Evolutionary conservation across 2,329 filamentous ascomycete genomes (phyloP), one percentile per base, ranked within the genome.

Genomic region (Curvularia lunata): DNA sequence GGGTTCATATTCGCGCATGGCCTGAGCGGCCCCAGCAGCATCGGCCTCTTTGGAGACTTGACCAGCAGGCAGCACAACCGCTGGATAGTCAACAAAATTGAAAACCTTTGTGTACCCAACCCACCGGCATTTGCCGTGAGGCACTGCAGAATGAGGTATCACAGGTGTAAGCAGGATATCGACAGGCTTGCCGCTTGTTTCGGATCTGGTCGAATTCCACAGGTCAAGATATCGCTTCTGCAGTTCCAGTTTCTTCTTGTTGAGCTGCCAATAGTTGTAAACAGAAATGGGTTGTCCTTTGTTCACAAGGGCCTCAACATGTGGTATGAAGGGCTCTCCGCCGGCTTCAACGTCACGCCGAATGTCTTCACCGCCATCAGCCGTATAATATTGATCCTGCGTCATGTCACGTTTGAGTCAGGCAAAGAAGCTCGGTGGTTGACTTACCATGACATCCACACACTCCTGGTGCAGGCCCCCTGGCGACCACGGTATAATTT

Each of bases 231-330:
- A 88, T 2, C 75, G 77, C 56, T 86, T 82, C 61, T 87, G 84
- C 4, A 80, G 76, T 0, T 75, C 77, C 25, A 79, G 55, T 65
- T 88, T 89, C 25, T 80, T 78, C 58, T 78, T 84, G 73, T 88
- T 89, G 6, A 90, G 78, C 63, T 88, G 86, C 87, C 86, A 90
- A 72, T 89, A 90, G 4, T 86, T 79, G 56, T 85, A 88, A 0
- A 88, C 85, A 0, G 84, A 86, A 13, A 88, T 84, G 0, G 69
- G 85, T 69, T 10, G 79, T 63, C 68, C 72, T 27, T 42, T 68
- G 50, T 84, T 83, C 13, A 88, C 71, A 5, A 89, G 77, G 0
- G 76, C 79, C 65, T 87, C 79, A 0, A 89, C 85, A 18, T 77
- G 73, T 8, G 73, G 71, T 16, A 76, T 72, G 57, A 65, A 74